These are phyloP conservation scores for Austropuccinia psidii DNA, from an alignment of 1,284 basidiomycete species.

Conservation along the genomic window DNA sequence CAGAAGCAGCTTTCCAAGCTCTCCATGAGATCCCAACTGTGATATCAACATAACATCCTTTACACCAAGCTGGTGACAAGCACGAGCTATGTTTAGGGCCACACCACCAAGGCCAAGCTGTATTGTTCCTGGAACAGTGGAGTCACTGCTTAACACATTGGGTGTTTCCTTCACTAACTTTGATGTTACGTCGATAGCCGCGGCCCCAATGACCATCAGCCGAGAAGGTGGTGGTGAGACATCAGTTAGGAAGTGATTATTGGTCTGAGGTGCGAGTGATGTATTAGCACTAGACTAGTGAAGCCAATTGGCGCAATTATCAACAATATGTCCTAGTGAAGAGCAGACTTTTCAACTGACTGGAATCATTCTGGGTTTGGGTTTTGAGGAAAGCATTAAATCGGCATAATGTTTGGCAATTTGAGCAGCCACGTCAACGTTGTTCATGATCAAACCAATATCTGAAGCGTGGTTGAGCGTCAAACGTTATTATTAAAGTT, in stretches of 20 bases:
- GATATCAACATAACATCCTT: conserved; percentile 50
- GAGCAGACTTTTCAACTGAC: not conserved
- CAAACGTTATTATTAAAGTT: not conserved
- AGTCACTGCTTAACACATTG: conserved; percentile 51
- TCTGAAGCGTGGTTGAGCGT: conserved; percentile 52
- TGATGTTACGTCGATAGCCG: conserved; percentile 78
- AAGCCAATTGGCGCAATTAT: no score
- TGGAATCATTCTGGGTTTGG: not conserved
- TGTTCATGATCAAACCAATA: conserved; percentile 81
- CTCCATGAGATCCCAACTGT: conserved; percentile 46
- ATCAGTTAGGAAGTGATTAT: not conserved
- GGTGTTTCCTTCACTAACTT: conserved; percentile 43
- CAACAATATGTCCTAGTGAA: no score
- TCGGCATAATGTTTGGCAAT: conserved; percentile 72
- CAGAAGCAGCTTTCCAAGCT: conserved; percentile 35
- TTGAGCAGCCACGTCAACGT: conserved; percentile 72
- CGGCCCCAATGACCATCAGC: conserved; percentile 68
- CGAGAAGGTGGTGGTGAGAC: conserved; percentile 39
- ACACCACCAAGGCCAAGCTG: conserved; percentile 77
- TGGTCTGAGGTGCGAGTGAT: no score
- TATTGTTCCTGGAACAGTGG: conserved; percentile 74
- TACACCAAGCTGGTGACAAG: conserved; percentile 59
- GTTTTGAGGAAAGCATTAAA: conserved; percentile 48
- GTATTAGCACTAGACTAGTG: no score
- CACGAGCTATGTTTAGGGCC: conserved; percentile 85